Percentiles rank a stretch among this genome's conserved stretches.
Evolutionary conservation across 1,139 yeast genomes (phyloP).

Genomic region (Hemisphaericaspora xylanilytica): DNA sequence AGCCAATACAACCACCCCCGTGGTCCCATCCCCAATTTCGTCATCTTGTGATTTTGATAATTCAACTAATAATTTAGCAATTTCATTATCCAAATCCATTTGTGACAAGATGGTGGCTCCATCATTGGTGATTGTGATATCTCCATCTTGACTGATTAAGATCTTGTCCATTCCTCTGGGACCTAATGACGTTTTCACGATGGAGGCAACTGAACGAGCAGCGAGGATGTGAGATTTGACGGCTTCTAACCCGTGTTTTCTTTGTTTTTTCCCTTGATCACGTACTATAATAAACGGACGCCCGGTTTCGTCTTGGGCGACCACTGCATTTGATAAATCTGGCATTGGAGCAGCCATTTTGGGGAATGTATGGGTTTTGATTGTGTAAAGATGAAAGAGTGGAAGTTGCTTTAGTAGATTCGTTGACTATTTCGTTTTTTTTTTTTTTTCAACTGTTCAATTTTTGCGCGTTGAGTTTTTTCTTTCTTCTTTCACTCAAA

Average conservation of each 20-base stretch:
- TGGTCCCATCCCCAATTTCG: constrained; percentile 99
- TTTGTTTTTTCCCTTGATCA: constrained; percentile 92
- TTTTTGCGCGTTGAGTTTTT: background rate
- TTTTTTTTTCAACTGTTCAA: background rate
- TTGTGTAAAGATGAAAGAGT: too few relatives aligned
- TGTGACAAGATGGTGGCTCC: constrained; percentile 96
- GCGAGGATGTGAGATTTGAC: constrained; percentile 93
- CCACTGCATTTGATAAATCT: constrained; percentile 94
- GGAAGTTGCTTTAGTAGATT: background rate
- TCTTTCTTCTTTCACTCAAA: too few relatives aligned
- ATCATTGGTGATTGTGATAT: constrained; percentile 95
- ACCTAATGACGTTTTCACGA: constrained; percentile 89
- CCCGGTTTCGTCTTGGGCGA: constrained; percentile 99
- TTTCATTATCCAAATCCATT: constrained; percentile 95
- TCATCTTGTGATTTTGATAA: constrained; percentile 95
- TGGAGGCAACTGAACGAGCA: constrained; percentile 92
- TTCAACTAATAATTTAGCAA: constrained; percentile 93
- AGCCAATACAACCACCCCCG: constrained; percentile 97
- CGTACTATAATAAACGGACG: constrained; percentile 96
- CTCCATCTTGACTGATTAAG: constrained; percentile 90
- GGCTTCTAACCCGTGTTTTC: constrained; percentile 93
- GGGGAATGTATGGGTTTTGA: too few relatives aligned
- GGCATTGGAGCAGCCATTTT: constrained; percentile 61
- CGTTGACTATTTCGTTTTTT: too few relatives aligned
- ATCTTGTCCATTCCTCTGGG: constrained; percentile 99